phyloP scores from a whole-genome alignment of 1,284 basidiomycete species.

The Puccinia novopanici region DNA sequence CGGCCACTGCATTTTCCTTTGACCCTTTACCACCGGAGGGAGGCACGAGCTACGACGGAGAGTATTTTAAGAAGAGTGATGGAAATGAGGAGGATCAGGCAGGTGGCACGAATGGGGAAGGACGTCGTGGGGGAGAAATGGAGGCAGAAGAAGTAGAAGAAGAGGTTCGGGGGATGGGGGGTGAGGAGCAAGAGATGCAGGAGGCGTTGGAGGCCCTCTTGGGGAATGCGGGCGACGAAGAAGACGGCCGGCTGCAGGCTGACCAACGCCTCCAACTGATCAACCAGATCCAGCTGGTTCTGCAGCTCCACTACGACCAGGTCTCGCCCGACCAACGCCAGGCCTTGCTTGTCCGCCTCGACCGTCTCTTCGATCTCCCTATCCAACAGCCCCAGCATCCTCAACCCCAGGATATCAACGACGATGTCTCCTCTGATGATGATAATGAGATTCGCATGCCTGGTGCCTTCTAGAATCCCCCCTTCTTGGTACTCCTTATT shows the following conservation, averaged over 20 bases:
- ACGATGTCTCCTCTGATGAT: not conserved
- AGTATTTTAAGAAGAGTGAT: conserved; percentile 52
- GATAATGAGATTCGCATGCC: too few species aligned
- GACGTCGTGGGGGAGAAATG: not conserved
- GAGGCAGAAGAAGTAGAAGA: not conserved
- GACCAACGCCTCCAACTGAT: not conserved
- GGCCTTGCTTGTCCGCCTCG: conserved; percentile 51
- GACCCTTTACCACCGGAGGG: conserved; percentile 54
- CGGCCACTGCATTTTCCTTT: conserved; percentile 53
- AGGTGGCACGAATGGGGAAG: conserved; percentile 4
- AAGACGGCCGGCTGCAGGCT: not conserved
- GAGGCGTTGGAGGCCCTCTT: not conserved
- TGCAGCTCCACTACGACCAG: conserved; percentile 50
- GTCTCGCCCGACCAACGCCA: conserved; percentile 52
- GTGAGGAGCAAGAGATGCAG: not conserved
- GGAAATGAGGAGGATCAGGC: not conserved
- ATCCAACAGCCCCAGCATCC: not conserved
- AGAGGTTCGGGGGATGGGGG: not conserved
- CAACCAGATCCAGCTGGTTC: conserved; percentile 52
- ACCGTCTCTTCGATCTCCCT: conserved; percentile 12
- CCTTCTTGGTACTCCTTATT: too few species aligned
- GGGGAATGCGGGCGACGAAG: not conserved
- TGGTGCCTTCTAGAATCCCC: too few species aligned
- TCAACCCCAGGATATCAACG: not conserved
- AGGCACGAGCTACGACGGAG: conserved; percentile 54